Percentiles rank a stretch among this genome's conserved stretches.
Conservation (phyloP, 2,329 filamentous ascomycete genomes). For the Colletotrichum viniferum region DNA sequence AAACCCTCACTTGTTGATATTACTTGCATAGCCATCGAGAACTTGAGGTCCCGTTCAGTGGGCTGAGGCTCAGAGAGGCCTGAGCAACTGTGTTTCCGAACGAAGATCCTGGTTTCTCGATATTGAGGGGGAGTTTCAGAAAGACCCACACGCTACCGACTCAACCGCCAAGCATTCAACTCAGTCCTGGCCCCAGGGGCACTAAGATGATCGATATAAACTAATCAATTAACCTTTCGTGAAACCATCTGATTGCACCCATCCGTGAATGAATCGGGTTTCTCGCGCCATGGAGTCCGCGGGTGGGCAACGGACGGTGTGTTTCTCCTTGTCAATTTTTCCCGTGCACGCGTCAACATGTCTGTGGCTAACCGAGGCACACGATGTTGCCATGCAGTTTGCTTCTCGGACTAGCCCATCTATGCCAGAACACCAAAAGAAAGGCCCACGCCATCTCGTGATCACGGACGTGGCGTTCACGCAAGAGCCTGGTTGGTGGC, state of each 20-base stretch:
- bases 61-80: not conserved
- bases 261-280: not conserved
- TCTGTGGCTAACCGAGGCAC: not conserved
- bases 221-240: not conserved
- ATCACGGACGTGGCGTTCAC: not conserved
- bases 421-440: not conserved
- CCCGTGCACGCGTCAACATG: not conserved
- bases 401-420: not conserved
- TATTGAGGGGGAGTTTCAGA: constrained; percentile 10
- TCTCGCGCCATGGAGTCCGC: not conserved
- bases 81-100: not conserved
- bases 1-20: not conserved
- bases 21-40: not conserved
- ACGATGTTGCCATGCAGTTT: not conserved
- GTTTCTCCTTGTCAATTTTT: not conserved
- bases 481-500: not conserved
- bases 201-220: constrained; percentile 4
- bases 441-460: not conserved
- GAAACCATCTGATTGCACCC: not conserved
- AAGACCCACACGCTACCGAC: not conserved
- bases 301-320: not conserved
- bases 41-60: not conserved
- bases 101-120: not conserved
- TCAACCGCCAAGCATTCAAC: not conserved
- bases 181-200: not conserved